Conservation (phyloP, 805 yeast species). For the Wickerhamiella dianesei region DNA sequence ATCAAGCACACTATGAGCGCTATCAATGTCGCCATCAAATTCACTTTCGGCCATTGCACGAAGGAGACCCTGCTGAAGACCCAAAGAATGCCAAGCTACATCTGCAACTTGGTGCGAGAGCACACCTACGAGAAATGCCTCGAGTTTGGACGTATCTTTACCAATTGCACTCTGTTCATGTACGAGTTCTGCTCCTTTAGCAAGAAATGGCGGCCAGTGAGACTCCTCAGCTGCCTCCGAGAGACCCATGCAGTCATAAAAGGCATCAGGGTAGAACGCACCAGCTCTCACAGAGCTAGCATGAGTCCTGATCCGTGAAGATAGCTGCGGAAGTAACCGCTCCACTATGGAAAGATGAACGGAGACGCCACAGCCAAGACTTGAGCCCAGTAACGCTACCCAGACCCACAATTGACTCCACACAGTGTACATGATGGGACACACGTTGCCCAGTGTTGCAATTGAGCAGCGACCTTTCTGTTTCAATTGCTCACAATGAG, state of each 20-base stretch:
- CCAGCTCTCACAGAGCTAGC: constrained; percentile 38
- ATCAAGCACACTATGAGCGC: constrained; percentile 43
- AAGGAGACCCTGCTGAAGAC: constrained; percentile 42
- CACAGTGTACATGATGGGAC: background rate
- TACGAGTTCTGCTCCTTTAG: constrained; percentile 34
- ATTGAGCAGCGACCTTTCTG: no score
- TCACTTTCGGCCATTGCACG: constrained; percentile 38
- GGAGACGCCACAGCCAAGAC: background rate
- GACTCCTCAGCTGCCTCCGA: constrained; percentile 45
- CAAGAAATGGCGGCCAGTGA: constrained; percentile 59
- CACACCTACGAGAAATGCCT: constrained; percentile 45
- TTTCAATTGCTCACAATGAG: no score
- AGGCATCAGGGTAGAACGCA: constrained; percentile 56
- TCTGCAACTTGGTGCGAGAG: constrained; percentile 53
- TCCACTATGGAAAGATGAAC: constrained; percentile 19
- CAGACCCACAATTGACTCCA: background rate
- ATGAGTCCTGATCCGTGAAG: constrained; percentile 24
- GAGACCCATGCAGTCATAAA: constrained; percentile 43
- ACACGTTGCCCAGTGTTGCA: no score
- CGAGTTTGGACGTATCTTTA: constrained; percentile 22
- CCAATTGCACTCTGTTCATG: constrained; percentile 22
- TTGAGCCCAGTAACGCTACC: background rate
- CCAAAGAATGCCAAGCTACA: constrained; percentile 53
- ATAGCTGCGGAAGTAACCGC: constrained; percentile 21
- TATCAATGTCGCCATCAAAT: constrained; percentile 35